Base-by-base conservation (phyloP, 2,329 filamentous ascomycete genomes). In the Pseudogymnoascus sp. region DNA sequence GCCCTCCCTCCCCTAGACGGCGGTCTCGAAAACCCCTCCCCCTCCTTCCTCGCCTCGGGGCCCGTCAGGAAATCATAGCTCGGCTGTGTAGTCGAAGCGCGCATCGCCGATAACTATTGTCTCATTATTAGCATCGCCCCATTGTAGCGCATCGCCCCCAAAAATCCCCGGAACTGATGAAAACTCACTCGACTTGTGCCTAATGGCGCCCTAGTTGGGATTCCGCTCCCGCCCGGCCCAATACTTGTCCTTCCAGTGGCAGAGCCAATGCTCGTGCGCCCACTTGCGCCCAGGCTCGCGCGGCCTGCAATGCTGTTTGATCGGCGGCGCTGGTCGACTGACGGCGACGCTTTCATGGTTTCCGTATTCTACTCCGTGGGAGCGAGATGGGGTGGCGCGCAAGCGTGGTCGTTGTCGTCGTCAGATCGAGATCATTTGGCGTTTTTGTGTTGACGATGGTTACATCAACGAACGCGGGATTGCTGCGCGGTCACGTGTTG, bases 11-110 rank as follows among this genome's bases (percentile, higher is more conserved):
- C 77, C 75, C 63, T 75, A 74, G 41, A 79, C 66, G 28, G 68
- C 65, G 37, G 60, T 72, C 74, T 38, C 72, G 71, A 60, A 73
- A 70, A 5, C 73, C 65, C 35, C 75, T 72, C n/a, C 33, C 33
- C 56, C 46, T 53, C 46, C 8, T 60, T 60, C 12, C 19, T 37
- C 71, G 72, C 12, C 26, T 84, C 79, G 62, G 77, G 79, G 28
- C 83, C 84, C 1, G 82, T 81, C 8, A 89, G 72, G 38, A 87
- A 78, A 68, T 88, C 84, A 68, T 84, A 86, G 5, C 80, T 79
- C 0, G 84, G 83, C 65, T 84, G 84, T 35, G 76, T 69, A 28
- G 68, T 79, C 2, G 78, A 79, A 12, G 81, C 75, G 62, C 82
- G 79, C 61, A 81, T 80, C 1, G 79, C 76, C 6, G 79, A 75